A percentile compares a stretch with the other conserved stretches of the same genome.
phyloP scores from a whole-genome alignment of 352 stramenopile genomes.

The Peronospora destructor region DNA sequence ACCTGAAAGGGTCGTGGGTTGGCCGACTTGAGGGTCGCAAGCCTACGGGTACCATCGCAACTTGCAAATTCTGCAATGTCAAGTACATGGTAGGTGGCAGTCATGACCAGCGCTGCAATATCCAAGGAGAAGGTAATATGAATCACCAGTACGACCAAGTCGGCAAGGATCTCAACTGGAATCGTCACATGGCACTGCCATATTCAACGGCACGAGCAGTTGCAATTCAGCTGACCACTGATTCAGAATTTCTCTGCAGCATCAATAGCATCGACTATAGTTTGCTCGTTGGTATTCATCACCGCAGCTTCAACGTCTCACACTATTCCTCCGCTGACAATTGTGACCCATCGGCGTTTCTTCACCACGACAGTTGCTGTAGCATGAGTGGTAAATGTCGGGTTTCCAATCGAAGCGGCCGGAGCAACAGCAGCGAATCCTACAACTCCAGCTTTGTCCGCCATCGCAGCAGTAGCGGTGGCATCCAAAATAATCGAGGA shows the following conservation, averaged over 20 bases:
- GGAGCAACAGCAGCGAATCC: conserved; percentile 25
- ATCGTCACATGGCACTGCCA: conserved; percentile 69
- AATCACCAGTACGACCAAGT: conserved; percentile 76
- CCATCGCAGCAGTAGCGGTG: conserved; percentile 26
- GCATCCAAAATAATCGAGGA: conserved; percentile 13
- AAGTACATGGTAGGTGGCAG: conserved; percentile 63
- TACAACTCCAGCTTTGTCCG: conserved; percentile 22
- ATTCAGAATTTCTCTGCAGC: conserved; percentile 86
- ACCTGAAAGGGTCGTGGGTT: conserved; percentile 85
- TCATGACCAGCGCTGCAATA: conserved; percentile 61
- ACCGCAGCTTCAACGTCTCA: conserved; percentile 81
- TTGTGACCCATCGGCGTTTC: conserved; percentile 30
- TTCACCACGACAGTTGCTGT: conserved; percentile 21
- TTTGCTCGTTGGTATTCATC: conserved; percentile 90
- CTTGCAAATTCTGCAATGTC: conserved; percentile 66
- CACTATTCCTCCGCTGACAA: conserved; percentile 54
- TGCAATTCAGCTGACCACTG: conserved; percentile 64
- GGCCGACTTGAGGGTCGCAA: conserved; percentile 67
- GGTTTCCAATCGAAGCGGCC: conserved; percentile 9
- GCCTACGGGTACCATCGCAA: conserved; percentile 53
- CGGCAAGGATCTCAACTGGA: conserved; percentile 81
- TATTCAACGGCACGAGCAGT: conserved; percentile 46
- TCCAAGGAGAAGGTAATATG: conserved; percentile 56
- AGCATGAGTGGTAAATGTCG: conserved; percentile 20
- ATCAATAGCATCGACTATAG: conserved; percentile 96